These are phyloP conservation scores for Lactifluus pinguis DNA, from an alignment of 768 basidiomycete genomes.

Conservation along the genomic window DNA sequence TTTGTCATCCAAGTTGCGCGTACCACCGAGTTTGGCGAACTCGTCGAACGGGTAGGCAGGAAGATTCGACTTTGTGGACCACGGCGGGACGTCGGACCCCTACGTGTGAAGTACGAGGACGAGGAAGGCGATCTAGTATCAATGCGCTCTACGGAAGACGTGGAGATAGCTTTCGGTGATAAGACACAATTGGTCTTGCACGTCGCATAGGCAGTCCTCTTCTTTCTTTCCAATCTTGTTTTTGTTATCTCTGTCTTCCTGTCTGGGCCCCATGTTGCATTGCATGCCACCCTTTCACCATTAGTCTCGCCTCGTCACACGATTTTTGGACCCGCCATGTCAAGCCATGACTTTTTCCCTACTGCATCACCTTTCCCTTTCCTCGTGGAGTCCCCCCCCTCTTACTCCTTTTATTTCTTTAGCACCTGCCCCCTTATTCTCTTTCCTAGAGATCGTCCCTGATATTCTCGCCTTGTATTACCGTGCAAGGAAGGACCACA, in stretches of 20 bases:
- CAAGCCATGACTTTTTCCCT: slow-evolving; percentile 13
- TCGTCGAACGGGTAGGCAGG: slow-evolving; percentile 83
- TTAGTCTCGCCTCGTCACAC: slow-evolving; percentile 1
- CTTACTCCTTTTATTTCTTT: slow-evolving; percentile 10
- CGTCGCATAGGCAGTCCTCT: slow-evolving; percentile 49
- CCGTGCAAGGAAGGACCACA: background rate
- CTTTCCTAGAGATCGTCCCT: background rate
- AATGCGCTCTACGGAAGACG: slow-evolving; percentile 84
- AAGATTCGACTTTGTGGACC: slow-evolving; percentile 92
- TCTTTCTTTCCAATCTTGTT: background rate
- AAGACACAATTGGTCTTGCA: slow-evolving; percentile 77
- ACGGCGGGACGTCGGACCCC: slow-evolving; percentile 64
- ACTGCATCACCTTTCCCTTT: slow-evolving; percentile 6
- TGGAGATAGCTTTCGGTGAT: slow-evolving; percentile 89
- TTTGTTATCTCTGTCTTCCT: slow-evolving; percentile 1
- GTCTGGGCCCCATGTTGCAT: slow-evolving; percentile 10
- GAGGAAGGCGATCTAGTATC: slow-evolving; percentile 90
- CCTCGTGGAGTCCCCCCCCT: background rate
- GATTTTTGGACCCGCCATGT: background rate
- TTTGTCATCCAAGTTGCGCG: slow-evolving; percentile 89
- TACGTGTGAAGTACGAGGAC: slow-evolving; percentile 83
- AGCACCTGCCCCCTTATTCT: background rate
- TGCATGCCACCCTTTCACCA: slow-evolving; percentile 11
- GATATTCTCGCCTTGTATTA: background rate
- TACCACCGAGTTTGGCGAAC: slow-evolving; percentile 66